These are phyloP conservation scores for Colletotrichum sansevieriae DNA, from an alignment of 2,329 filamentous ascomycete genomes.

Conservation along the genomic window DNA sequence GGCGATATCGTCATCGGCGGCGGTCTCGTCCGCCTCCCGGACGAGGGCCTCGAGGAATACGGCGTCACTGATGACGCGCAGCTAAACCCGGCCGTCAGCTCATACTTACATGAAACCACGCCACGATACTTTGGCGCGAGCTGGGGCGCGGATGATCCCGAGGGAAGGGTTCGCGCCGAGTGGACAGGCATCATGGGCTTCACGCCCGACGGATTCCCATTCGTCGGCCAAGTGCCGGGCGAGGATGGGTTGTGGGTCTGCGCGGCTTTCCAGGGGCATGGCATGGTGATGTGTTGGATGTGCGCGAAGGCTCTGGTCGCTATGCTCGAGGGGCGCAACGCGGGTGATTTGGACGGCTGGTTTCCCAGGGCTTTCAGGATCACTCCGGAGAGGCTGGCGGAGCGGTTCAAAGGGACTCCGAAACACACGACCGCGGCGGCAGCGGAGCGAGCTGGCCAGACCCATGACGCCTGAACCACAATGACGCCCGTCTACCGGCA, in stretches of 20 bases:
- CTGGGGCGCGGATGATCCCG: constrained; percentile 60
- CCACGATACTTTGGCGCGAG: constrained; percentile 64
- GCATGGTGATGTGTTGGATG: constrained; percentile 74
- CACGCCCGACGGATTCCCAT: constrained; percentile 64
- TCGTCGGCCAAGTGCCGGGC: constrained; percentile 63
- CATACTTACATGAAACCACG: constrained; percentile 59
- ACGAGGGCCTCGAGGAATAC: constrained; percentile 61
- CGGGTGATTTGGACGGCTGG: constrained; percentile 57
- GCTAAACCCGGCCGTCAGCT: constrained; percentile 63
- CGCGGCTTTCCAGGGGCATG: constrained; percentile 75
- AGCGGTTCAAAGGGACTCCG: constrained; percentile 23
- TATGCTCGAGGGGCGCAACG: constrained; percentile 61
- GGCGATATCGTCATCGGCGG: constrained; percentile 74
- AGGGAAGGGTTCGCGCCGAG: constrained; percentile 57
- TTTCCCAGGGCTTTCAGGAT: constrained; percentile 66
- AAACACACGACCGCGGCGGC: constrained; percentile 24
- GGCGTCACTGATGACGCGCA: constrained; percentile 69
- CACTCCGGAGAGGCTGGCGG: constrained; percentile 57
- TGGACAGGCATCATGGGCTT: constrained; percentile 72
- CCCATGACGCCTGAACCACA: not conserved
- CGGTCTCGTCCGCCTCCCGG: constrained; percentile 58
- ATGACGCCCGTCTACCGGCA: constrained; percentile 20
- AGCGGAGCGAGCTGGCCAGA: not conserved
- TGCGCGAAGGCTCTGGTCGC: constrained; percentile 68
- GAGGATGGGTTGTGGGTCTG: constrained; percentile 65